phyloP scores from a whole-genome alignment of 768 basidiomycete genomes.

The Tylopilus balloui region DNA sequence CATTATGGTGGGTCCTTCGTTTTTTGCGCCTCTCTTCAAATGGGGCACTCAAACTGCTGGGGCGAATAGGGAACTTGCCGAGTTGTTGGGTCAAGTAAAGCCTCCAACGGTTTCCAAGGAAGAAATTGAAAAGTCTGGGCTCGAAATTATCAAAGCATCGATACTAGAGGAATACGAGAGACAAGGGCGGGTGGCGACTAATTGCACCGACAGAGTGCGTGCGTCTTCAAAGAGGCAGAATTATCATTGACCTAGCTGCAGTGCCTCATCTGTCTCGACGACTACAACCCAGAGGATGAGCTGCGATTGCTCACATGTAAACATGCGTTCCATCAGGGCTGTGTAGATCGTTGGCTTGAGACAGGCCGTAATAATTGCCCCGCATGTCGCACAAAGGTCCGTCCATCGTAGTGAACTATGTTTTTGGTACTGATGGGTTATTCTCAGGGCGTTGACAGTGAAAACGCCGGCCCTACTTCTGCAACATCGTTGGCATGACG shows the following conservation, averaged over 20 bases:
- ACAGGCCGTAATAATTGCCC: conserved; percentile 89
- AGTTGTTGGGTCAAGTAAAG: conserved; percentile 76
- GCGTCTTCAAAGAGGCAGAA: background rate
- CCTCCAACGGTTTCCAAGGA: conserved; percentile 78
- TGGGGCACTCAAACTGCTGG: background rate
- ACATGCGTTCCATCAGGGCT: conserved; percentile 86
- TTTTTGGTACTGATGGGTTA: background rate
- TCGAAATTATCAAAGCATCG: conserved; percentile 65
- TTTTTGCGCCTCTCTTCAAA: background rate
- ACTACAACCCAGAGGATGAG: conserved; percentile 75
- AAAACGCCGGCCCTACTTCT: conserved; percentile 13
- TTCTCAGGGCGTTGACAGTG: conserved; percentile 24
- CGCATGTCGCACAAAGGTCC: conserved; percentile 76
- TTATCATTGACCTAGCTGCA: conserved; percentile 23
- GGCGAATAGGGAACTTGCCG: conserved; percentile 65
- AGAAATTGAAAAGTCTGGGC: conserved; percentile 80
- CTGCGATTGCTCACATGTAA: conserved; percentile 76
- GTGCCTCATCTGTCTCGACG: conserved; percentile 86
- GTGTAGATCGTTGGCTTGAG: conserved; percentile 87
- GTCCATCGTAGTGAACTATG: conserved; percentile 12
- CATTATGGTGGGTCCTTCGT: conserved; percentile 53
- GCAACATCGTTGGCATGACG: conserved; percentile 9
- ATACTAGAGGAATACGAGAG: conserved; percentile 50
- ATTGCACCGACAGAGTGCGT: conserved; percentile 75
- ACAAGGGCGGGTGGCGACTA: conserved; percentile 63